Evolutionary conservation across 2,329 filamentous ascomycete genomes (phyloP).

Genomic region (Cytospora piceicola): DNA sequence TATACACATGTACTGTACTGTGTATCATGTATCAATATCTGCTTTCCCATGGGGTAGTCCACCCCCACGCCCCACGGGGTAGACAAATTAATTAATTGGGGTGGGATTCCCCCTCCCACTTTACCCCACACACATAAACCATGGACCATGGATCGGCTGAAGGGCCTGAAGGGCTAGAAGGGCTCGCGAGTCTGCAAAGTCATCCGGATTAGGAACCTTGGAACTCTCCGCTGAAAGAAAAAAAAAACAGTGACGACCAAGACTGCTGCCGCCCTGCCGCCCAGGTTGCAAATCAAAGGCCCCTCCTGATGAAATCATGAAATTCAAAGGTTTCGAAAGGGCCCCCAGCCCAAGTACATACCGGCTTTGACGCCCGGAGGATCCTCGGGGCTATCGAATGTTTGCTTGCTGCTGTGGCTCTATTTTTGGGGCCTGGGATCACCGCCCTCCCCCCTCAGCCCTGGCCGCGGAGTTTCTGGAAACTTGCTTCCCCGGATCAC

Average conservation of each 20-base stretch:
- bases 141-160: no score
- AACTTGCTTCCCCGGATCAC: conserved; percentile 10
- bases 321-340: no score
- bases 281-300: no score
- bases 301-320: no score
- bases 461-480: background rate
- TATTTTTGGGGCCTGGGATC: background rate
- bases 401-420: no score
- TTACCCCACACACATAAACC: background rate
- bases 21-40: no score
- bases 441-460: background rate
- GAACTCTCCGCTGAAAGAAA: background rate
- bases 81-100: background rate
- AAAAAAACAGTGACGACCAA: background rate
- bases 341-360: no score
- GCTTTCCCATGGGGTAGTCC: background rate
- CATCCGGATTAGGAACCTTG: background rate
- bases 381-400: no score
- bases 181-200: background rate
- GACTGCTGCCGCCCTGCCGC: background rate
- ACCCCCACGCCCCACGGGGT: conserved; percentile 2
- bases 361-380: no score
- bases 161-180: no score
- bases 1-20: background rate
- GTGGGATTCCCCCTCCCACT: no score